A percentile compares a stretch with the other conserved stretches of the same genome.
Conservation (phyloP, 352 stramenopile genomes). For the Phytophthora sojae region DNA sequence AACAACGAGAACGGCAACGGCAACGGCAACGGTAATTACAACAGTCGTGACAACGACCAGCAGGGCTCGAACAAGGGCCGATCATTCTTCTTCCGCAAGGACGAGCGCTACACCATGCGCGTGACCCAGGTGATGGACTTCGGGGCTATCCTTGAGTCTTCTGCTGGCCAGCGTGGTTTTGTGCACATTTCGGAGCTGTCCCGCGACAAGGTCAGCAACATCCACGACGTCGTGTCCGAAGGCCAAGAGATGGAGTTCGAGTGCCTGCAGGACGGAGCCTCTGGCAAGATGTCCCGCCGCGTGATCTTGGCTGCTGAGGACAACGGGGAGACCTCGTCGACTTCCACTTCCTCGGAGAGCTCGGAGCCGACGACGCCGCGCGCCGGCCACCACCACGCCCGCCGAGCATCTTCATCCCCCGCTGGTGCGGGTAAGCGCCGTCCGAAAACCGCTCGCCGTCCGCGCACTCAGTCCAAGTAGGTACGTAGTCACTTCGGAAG, state of each 20-base stretch:
- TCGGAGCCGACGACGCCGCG: slow-evolving; percentile 12
- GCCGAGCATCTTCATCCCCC: slow-evolving; percentile 38
- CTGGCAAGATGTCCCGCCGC: slow-evolving; percentile 87
- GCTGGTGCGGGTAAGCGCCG: slow-evolving; percentile 36
- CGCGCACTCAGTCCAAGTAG: slow-evolving; percentile 44
- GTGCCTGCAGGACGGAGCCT: slow-evolving; percentile 80
- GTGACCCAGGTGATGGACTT: slow-evolving; percentile 97
- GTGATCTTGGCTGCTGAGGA: slow-evolving; percentile 40
- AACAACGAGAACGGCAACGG: slow-evolving; percentile 12
- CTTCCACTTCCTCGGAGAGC: slow-evolving; percentile 11
- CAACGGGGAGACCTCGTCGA: slow-evolving; percentile 12
- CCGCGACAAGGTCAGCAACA: slow-evolving; percentile 67
- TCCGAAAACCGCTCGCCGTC: slow-evolving; percentile 35
- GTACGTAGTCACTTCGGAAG: slow-evolving; percentile 28
- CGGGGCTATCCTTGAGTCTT: slow-evolving; percentile 90
- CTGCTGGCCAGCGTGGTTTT: slow-evolving; percentile 89
- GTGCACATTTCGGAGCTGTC: slow-evolving; percentile 96
- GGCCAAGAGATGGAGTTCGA: slow-evolving; percentile 83
- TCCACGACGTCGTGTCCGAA: slow-evolving; percentile 63
- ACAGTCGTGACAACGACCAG: slow-evolving; percentile 19
- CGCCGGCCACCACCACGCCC: slow-evolving; percentile 33
- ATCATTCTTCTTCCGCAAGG: slow-evolving; percentile 83
- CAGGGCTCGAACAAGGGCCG: slow-evolving; percentile 21
- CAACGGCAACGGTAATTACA: slow-evolving; percentile 9
- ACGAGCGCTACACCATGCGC: slow-evolving; percentile 91